phyloP scores from a whole-genome alignment of 2,329 filamentous ascomycete species.

The Aspergillus sp. region DNA sequence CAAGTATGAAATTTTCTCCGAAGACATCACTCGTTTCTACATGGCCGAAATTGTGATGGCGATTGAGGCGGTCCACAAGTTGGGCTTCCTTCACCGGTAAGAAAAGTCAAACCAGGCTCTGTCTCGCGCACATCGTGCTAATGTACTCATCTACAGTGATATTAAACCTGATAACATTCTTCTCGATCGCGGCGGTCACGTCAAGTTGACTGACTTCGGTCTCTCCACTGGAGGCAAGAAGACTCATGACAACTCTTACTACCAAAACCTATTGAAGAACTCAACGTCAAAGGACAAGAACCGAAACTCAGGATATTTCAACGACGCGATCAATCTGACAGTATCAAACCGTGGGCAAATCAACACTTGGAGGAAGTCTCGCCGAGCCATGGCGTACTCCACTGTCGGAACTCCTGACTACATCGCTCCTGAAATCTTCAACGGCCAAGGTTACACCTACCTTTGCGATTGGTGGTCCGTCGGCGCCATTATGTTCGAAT shows the following conservation, averaged over 20 bases:
- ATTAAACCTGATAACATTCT: constrained; percentile 99
- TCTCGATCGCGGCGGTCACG: constrained; percentile 89
- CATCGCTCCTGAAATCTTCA: constrained; percentile 98
- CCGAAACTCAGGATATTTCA: constrained; percentile 86
- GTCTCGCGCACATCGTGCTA: background rate
- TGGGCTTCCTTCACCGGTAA: constrained; percentile 97
- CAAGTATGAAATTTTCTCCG: constrained; percentile 99
- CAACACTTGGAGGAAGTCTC: constrained; percentile 97
- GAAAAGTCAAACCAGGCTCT: constrained; percentile 29
- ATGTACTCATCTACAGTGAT: constrained; percentile 59
- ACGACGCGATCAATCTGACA: constrained; percentile 93
- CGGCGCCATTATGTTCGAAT: constrained; percentile 99
- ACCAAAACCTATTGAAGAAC: constrained; percentile 89
- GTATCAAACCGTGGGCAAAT: constrained; percentile 97
- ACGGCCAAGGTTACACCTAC: constrained; percentile 91
- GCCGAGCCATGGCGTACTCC: constrained; percentile 94
- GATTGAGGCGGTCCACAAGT: constrained; percentile 97
- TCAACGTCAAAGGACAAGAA: constrained; percentile 70
- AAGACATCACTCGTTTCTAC: constrained; percentile 98
- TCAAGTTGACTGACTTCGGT: constrained; percentile 98
- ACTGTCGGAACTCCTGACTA: constrained; percentile 98
- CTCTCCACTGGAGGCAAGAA: constrained; percentile 97
- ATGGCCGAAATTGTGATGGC: constrained; percentile 97
- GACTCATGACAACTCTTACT: constrained; percentile 96
- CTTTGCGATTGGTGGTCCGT: constrained; percentile 99